Evolutionary conservation across 345 rosid species (phyloP), one percentile per base, ranked within the genome.

Genomic region (Durio zibethinus): DNA sequence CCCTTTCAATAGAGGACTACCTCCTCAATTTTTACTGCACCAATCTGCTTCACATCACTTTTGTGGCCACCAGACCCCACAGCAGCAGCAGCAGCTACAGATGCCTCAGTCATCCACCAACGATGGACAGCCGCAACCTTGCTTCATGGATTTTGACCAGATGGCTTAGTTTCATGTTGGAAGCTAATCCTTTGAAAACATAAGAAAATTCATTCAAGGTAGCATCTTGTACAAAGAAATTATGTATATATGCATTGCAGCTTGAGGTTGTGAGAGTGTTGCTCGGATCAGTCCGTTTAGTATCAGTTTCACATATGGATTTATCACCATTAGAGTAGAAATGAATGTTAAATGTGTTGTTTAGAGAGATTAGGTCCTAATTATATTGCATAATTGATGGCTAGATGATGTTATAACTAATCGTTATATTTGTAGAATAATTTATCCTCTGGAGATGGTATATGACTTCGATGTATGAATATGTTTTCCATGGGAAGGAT

Each of bases 11-110:
- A 83, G 86, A 57, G 77, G 76, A 48, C 79, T 80, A 29, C 79
- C 82, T 57, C 83, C 91, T 21, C 91, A 88, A 57, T 90, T 77
- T 83, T 76, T 88, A 5, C 21, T 86, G 63, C 87, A 80, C 77
- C 97, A 87, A 80, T 77, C 86, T 16, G 76, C 84, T 33, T 25
- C 84, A 53, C 89, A 86, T 69, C 87, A 81, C 78, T 90, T 88
- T 40, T 88, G 85, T 15, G 75, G 77, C 45, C 82, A 82, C 50
- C 92, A 76, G 80, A 76, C 45, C 74, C 18, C 43, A 0, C 90
- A 83, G 78, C 94, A 82, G 69, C 87, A 74, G 52, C 86, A 65
- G 64, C 83, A 38, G 43, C 77, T 7, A 74, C 86, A 80, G 62
- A 78, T 80, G 79, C 86, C 84, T 21, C 88, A 80, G 73, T 69